Evolutionary conservation across 2,329 filamentous ascomycete species (phyloP), one percentile per base, ranked within the genome.

Genomic region (Golovinomyces cichoracearum): DNA sequence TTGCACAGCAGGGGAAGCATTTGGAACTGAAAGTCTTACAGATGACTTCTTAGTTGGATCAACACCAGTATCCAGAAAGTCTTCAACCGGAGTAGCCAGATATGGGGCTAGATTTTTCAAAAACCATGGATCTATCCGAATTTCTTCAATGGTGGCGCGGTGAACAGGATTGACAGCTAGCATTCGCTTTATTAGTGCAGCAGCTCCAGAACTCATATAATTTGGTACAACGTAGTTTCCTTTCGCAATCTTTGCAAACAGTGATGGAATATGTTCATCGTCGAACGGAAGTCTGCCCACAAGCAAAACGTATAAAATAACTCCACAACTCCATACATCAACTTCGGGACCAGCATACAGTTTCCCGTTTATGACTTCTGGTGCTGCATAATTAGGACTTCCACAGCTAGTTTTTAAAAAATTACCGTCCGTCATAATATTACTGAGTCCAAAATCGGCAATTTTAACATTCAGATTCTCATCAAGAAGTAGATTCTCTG

Each of bases 391-490:
- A 64, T 98, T 98, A 38, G 90, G 90, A 61, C 88, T 95, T 48
- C 90, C 90, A 59, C 90, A 98, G 62, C 86, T 95, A 1, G 90
- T 98, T 67, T 94, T 95, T 58, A 98, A 74, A 62, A 98, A 98
- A 63, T 98, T 98, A 23, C 90, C 90, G 62, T 98, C 90, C 0
- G 90, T 95, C 90, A 98, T 98, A 66, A 98, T 98, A 62, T 98
- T 98, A 68, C 88, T 95, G 50, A 98, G 70, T 50, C 90, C 90
- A 57, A 98, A 98, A 65, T 98, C 90, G 58, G 90, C 90, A 66
- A 98, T 98, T 68, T 98, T 98, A 65, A 98, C 88, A 59, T 98
- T 94, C 60, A 93, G 79, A 51, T 92, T 80, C 55, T 92, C 83
- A 65, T 98, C 90, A 47, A 98, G 76, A 40, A 98, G 73, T 45